phyloP scores from a whole-genome alignment of 306 rosid genomes.

The Castanea mollissima region DNA sequence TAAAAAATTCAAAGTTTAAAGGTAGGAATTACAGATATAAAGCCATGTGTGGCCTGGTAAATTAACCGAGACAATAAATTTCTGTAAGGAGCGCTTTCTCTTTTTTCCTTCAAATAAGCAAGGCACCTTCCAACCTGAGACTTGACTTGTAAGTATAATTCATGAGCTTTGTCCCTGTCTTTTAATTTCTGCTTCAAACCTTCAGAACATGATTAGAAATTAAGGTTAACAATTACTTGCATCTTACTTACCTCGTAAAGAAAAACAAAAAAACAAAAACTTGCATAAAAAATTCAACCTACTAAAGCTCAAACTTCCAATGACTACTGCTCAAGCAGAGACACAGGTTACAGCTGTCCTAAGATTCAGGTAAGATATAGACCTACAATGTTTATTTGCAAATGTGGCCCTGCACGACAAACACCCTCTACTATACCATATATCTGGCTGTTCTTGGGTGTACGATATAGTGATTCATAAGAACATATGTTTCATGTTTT shows the following conservation, averaged over 20 bases:
- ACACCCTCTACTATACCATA: no score
- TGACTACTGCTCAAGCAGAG: background rate
- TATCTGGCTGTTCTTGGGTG: no score
- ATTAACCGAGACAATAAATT: slow-evolving; percentile 46
- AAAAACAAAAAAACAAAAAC: background rate
- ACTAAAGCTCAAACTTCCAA: background rate
- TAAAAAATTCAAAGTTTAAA: slow-evolving; percentile 54
- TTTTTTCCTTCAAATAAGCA: slow-evolving; percentile 60
- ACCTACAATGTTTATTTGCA: no score
- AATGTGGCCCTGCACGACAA: no score
- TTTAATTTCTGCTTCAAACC: slow-evolving; percentile 63
- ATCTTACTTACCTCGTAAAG: background rate
- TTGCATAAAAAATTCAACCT: background rate
- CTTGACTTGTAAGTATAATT: slow-evolving; percentile 67
- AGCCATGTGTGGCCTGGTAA: slow-evolving; percentile 61
- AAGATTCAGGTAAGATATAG: background rate
- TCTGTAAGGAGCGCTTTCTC: slow-evolving; percentile 76
- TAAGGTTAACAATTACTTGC: background rate
- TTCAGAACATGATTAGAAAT: slow-evolving; percentile 24
- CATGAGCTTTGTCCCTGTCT: slow-evolving; percentile 53
- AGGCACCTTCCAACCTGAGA: slow-evolving; percentile 66
- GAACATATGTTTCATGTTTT: no score
- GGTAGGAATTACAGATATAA: slow-evolving; percentile 58
- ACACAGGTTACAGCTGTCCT: background rate
- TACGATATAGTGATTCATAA: no score